Percentiles rank a stretch among this genome's conserved stretches.
phyloP scores from a whole-genome alignment of 2,329 filamentous ascomycete species.

The Calycina herbarum region DNA sequence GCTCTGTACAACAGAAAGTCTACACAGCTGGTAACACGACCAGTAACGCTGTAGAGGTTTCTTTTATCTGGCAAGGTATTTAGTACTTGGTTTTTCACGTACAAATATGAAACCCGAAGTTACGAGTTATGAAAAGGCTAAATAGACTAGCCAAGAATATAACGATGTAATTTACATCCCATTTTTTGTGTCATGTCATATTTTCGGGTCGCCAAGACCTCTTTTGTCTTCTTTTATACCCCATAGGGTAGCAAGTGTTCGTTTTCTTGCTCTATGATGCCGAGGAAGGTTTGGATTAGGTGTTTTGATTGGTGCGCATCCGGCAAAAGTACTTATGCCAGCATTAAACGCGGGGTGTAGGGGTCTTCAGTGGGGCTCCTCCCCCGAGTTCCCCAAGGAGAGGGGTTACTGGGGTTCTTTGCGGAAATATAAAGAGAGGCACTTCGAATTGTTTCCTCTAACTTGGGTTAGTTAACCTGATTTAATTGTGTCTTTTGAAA shows the following conservation, averaged over 20 bases:
- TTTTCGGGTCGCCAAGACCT: too few species aligned
- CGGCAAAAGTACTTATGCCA: background rate
- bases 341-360: background rate
- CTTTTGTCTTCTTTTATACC: too few species aligned
- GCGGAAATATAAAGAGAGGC: background rate
- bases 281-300: background rate
- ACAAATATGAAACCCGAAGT: background rate
- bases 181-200: too few species aligned
- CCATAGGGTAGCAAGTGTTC: too few species aligned
- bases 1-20: slow-evolving; percentile 35
- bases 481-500: background rate
- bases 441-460: background rate
- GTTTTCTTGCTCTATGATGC: too few species aligned
- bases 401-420: background rate
- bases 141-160: background rate
- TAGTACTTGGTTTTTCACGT: background rate
- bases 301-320: background rate
- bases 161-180: background rate
- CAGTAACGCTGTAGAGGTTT: slow-evolving; percentile 31
- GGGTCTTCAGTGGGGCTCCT: background rate
- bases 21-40: slow-evolving; percentile 30
- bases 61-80: slow-evolving; percentile 23
- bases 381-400: background rate
- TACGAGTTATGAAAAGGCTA: background rate
- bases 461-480: background rate